phyloP scores from a whole-genome alignment of 2,329 filamentous ascomycete genomes.

The Domatiomyces catenatus region DNA sequence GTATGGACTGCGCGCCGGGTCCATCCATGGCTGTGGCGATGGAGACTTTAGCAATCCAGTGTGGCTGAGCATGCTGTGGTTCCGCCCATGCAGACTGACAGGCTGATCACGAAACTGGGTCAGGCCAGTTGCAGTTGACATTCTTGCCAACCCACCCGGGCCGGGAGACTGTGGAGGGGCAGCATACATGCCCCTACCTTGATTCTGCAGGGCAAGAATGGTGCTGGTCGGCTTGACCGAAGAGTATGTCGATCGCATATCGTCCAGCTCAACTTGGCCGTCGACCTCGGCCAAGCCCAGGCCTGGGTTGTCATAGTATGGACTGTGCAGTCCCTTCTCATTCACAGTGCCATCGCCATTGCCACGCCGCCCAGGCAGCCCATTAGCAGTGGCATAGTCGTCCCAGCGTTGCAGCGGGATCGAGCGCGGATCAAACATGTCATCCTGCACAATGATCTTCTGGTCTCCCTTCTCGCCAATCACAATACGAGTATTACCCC shows the following conservation, averaged over 20 bases:
- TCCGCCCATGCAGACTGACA: slow-evolving; percentile 29
- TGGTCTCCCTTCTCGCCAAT: slow-evolving; percentile 87
- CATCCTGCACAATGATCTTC: slow-evolving; percentile 71
- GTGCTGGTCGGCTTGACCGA: slow-evolving; percentile 76
- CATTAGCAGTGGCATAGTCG: slow-evolving; percentile 76
- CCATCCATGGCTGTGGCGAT: slow-evolving; percentile 26
- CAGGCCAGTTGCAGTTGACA: slow-evolving; percentile 55
- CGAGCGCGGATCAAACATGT: slow-evolving; percentile 76
- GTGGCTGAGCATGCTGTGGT: slow-evolving; percentile 43
- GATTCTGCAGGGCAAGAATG: slow-evolving; percentile 49
- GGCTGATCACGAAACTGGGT: slow-evolving; percentile 49
- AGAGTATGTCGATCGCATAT: slow-evolving; percentile 92
- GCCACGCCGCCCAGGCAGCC: slow-evolving; percentile 79
- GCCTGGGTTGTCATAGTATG: slow-evolving; percentile 60
- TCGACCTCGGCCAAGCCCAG: slow-evolving; percentile 21
- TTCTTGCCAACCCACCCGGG: slow-evolving; percentile 40
- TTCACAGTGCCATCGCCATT: slow-evolving; percentile 15
- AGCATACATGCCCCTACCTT: slow-evolving; percentile 43
- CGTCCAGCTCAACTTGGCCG: slow-evolving; percentile 60
- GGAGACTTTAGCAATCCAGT: slow-evolving; percentile 2
- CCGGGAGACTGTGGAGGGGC: slow-evolving; percentile 60
- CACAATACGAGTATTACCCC: slow-evolving; percentile 97
- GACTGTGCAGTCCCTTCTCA: slow-evolving; percentile 44
- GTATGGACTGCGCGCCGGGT: slow-evolving; percentile 25
- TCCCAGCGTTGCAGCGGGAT: slow-evolving; percentile 96